Evolutionary conservation across 1,284 basidiomycete species (phyloP).

Genomic region (Sparassis latifolia): DNA sequence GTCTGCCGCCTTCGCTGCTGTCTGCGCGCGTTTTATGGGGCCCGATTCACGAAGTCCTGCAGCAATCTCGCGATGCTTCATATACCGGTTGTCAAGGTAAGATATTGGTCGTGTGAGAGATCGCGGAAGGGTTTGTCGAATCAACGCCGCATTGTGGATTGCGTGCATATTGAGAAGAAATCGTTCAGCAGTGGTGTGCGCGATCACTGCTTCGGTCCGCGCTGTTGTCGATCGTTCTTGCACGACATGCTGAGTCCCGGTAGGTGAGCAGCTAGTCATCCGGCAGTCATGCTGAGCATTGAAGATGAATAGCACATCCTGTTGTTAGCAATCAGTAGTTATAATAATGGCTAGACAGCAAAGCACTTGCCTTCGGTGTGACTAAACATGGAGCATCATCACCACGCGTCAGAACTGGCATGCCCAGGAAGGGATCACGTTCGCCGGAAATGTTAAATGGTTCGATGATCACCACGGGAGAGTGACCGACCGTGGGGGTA

Average conservation of each 20-base stretch:
- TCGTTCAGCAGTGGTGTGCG: slow-evolving; percentile 6
- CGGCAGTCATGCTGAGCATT: slow-evolving; percentile 19
- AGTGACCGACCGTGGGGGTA: neutral
- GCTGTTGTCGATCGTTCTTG: slow-evolving; percentile 7
- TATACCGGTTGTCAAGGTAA: slow-evolving; percentile 3
- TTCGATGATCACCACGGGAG: slow-evolving; percentile 3
- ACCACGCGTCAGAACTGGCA: slow-evolving; percentile 6
- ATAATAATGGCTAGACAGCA: neutral
- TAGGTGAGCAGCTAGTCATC: slow-evolving; percentile 2
- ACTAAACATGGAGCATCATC: slow-evolving; percentile 1
- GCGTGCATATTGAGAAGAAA: slow-evolving; percentile 19
- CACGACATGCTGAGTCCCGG: neutral
- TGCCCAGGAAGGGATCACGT: slow-evolving; percentile 5
- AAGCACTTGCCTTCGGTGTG: neutral
- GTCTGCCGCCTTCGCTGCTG: slow-evolving; percentile 4
- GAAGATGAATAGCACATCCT: slow-evolving; percentile 15
- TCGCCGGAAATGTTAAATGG: slow-evolving; percentile 1
- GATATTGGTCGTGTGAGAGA: slow-evolving; percentile 6
- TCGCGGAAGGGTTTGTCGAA: slow-evolving; percentile 11
- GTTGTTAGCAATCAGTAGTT: neutral
- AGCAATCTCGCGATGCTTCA: slow-evolving; percentile 7
- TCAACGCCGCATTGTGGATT: slow-evolving; percentile 16
- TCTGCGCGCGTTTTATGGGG: slow-evolving; percentile 7
- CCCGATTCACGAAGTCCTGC: slow-evolving; percentile 4
- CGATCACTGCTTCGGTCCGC: neutral